Evolutionary conservation across 805 yeast genomes (phyloP).

Genomic region (Komagataella mondaviorum): DNA sequence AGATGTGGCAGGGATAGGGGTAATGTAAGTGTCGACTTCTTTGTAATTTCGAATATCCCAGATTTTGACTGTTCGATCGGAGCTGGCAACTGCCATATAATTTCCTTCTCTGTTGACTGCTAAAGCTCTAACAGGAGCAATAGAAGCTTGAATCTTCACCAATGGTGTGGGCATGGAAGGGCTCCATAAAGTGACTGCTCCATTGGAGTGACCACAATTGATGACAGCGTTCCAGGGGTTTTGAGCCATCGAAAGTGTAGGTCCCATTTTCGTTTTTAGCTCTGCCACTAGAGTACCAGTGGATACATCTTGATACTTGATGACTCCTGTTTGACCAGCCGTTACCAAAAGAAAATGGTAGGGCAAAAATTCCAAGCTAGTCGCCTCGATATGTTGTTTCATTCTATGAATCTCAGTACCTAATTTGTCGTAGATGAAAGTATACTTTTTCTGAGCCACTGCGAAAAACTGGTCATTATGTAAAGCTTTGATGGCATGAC

Average conservation of each 20-base stretch:
- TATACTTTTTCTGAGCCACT: slow-evolving; percentile 91
- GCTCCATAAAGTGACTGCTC: slow-evolving; percentile 88
- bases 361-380: slow-evolving; percentile 76
- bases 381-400: slow-evolving; percentile 80
- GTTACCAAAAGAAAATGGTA: slow-evolving; percentile 82
- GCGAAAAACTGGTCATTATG: slow-evolving; percentile 93
- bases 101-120: slow-evolving; percentile 86
- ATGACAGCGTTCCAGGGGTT: slow-evolving; percentile 95
- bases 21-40: slow-evolving; percentile 54
- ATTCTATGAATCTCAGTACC: slow-evolving; percentile 89
- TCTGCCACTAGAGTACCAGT: slow-evolving; percentile 84
- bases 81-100: slow-evolving; percentile 88
- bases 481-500: slow-evolving; percentile 77
- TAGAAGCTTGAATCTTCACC: slow-evolving; percentile 64
- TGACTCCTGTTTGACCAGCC: slow-evolving; percentile 79
- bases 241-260: slow-evolving; percentile 76
- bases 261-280: slow-evolving; percentile 77
- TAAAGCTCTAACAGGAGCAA: slow-evolving; percentile 79
- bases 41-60: slow-evolving; percentile 89
- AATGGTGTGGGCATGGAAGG: slow-evolving; percentile 80
- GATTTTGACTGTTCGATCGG: slow-evolving; percentile 71
- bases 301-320: slow-evolving; percentile 90
- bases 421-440: slow-evolving; percentile 79
- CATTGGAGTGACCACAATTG: slow-evolving; percentile 88
- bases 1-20: slow-evolving; percentile 78